A percentile compares a stretch with the other conserved stretches of the same genome.
phyloP scores from a whole-genome alignment of 2,329 filamentous ascomycete genomes.

The Tolypocladium tundrense region DNA sequence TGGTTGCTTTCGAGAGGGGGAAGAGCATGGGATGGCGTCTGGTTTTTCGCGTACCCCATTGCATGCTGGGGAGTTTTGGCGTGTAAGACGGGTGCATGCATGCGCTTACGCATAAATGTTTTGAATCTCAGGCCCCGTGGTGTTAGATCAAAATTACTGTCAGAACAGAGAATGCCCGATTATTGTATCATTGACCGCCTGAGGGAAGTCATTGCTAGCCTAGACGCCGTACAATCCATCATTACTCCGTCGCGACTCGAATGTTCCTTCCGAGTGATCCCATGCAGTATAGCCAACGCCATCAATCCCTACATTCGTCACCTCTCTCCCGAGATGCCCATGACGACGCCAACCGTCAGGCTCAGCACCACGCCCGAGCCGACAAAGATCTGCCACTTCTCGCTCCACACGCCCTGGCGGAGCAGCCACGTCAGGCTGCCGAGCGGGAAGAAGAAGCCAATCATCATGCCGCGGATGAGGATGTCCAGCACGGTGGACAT shows the following conservation, averaged over 20 bases:
- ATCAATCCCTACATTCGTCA: not conserved
- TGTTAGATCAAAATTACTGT: not conserved
- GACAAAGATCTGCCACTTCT: slow-evolving; percentile 77
- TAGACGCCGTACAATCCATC: not conserved
- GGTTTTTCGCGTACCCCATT: not conserved
- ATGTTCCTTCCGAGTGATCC: not conserved
- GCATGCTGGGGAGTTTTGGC: not conserved
- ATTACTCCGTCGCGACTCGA: not conserved
- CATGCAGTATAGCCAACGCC: not conserved
- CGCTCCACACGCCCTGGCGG: slow-evolving; percentile 76
- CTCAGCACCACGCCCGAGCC: slow-evolving; percentile 76
- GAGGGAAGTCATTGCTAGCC: not conserved
- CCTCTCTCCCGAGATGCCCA: slow-evolving; percentile 28
- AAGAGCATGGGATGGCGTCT: not conserved
- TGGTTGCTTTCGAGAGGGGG: not conserved
- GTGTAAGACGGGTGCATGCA: not conserved
- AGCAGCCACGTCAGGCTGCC: slow-evolving; percentile 79
- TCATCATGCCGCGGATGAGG: slow-evolving; percentile 76
- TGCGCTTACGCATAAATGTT: not conserved
- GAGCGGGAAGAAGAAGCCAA: slow-evolving; percentile 92
- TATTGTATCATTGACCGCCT: not conserved
- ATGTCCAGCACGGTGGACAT: slow-evolving; percentile 59
- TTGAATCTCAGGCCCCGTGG: not conserved
- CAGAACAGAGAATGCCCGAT: not conserved
- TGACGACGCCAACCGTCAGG: slow-evolving; percentile 62